A percentile compares a stretch with the other conserved stretches of the same genome.
Conservation (phyloP, 2,329 filamentous ascomycete species). For the Aotearoamyces nothofagi region DNA sequence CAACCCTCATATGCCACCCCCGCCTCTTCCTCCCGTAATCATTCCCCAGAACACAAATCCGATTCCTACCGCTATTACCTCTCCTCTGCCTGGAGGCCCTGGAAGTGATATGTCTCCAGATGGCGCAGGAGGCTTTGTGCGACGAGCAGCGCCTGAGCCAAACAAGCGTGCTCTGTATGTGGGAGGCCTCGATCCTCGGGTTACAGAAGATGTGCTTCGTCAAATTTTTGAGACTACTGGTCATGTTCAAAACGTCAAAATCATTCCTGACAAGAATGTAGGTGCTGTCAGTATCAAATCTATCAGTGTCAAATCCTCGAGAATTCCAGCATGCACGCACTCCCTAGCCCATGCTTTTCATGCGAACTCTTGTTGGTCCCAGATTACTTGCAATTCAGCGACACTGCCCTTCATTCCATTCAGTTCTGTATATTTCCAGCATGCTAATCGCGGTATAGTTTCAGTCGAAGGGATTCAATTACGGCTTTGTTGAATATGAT, state of each 20-base stretch:
- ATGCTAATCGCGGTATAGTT: slow-evolving; percentile 22
- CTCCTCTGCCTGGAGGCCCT: slow-evolving; percentile 56
- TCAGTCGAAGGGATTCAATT: slow-evolving; percentile 93
- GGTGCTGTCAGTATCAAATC: slow-evolving; percentile 32
- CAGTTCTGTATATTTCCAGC: slow-evolving; percentile 4
- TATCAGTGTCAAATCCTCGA: slow-evolving; percentile 12
- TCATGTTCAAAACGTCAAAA: slow-evolving; percentile 97
- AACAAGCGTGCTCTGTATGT: slow-evolving; percentile 98
- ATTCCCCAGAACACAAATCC: slow-evolving; percentile 96
- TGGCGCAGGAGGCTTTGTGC: slow-evolving; percentile 64
- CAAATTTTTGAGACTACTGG: slow-evolving; percentile 99
- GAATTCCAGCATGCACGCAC: slow-evolving; percentile 6
- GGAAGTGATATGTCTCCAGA: slow-evolving; percentile 68
- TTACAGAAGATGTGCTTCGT: slow-evolving; percentile 89
- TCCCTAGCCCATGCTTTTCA: too few relatives aligned
- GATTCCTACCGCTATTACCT: slow-evolving; percentile 83
- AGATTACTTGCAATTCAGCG: too few relatives aligned
- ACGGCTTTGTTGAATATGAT: slow-evolving; percentile 97
- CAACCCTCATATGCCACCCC: slow-evolving; percentile 68
- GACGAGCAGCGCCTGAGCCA: slow-evolving; percentile 88
- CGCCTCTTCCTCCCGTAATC: slow-evolving; percentile 66
- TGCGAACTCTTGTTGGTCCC: too few relatives aligned
- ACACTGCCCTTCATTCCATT: too few relatives aligned
- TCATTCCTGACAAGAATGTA: slow-evolving; percentile 99
- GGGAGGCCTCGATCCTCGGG: slow-evolving; percentile 83